Evolutionary conservation across 768 basidiomycete species (phyloP), one percentile per base, ranked within the genome.

Genomic region (Russula sp.): DNA sequence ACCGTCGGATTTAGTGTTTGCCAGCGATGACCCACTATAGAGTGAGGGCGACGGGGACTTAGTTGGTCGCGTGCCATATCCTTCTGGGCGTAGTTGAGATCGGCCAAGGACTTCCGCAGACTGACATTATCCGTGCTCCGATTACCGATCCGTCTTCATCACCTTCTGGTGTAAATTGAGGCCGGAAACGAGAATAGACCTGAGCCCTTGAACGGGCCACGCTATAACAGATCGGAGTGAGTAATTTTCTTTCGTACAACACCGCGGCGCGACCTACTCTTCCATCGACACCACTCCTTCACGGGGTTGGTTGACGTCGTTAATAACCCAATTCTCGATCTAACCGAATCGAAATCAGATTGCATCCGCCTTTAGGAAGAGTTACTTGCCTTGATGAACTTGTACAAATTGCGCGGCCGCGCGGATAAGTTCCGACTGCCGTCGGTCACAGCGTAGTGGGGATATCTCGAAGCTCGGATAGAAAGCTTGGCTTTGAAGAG

Each of bases 71-170:
- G 69, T 57, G 36, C 71, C 71, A 36, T 60, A 68, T 16, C 76
- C 72, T 30, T 65, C 68, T 32, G 59, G 28, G 20, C 72, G 66
- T 26, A 74, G 73, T 60, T 74, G 74, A 44, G 75, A 74, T 86
- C 88, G 70, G 86, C 73, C 48, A 85, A 73, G 2, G 91, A 89
- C 69, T 89, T 88, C 73, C 91, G 89, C 26, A 94, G 83, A 1
- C 91, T 93, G 70, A 94, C 83, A 75, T 92, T 92, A 78, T 94
- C 92, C 34, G 92, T 92, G 32, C 92, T 91, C 90, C 91, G 92
- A 72, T 93, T 90, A 32, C 90, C 89, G 22, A 71, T 24, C 78
- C 78, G 22, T 78, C 76, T 32, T 83, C 80, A 63, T 87, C 80
- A 55, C 86, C 87, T 61, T 85, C 83, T 26, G 87, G 86, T 69